Percentiles rank a stretch among this genome's conserved stretches.
Conservation (phyloP, 768 basidiomycete species). For the Vishniacozyma victoriae region DNA sequence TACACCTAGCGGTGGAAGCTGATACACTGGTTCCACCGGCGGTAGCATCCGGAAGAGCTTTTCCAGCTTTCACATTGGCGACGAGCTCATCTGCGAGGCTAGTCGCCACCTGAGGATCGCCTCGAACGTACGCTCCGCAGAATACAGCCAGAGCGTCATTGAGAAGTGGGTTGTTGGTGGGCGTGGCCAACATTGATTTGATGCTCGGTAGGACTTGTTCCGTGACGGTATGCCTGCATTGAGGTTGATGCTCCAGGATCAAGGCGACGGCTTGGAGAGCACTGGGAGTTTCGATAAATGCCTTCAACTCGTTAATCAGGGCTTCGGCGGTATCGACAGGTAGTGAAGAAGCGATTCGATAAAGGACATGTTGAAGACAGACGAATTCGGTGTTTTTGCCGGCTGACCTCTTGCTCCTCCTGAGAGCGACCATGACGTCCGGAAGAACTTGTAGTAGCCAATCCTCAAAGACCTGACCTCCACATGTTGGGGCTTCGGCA, state of each 20-base stretch:
- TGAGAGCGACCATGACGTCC: slow-evolving; percentile 65
- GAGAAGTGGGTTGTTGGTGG: slow-evolving; percentile 66
- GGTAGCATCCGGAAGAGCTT: slow-evolving; percentile 36
- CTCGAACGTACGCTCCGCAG: slow-evolving; percentile 72
- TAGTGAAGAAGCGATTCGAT: slow-evolving; percentile 29
- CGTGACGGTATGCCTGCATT: slow-evolving; percentile 25
- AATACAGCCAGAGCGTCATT: slow-evolving; percentile 78
- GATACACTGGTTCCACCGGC: slow-evolving; percentile 37
- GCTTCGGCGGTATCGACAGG: slow-evolving; percentile 59
- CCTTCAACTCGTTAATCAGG: slow-evolving; percentile 67
- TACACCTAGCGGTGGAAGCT: slow-evolving; percentile 72
- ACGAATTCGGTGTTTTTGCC: slow-evolving; percentile 76
- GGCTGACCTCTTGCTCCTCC: slow-evolving; percentile 70
- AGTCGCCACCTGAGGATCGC: slow-evolving; percentile 74
- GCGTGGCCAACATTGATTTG: slow-evolving; percentile 64
- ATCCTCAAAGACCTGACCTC: slow-evolving; percentile 37
- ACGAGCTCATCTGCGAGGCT: slow-evolving; percentile 74
- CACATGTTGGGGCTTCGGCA: slow-evolving; percentile 51
- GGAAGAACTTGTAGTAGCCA: slow-evolving; percentile 79
- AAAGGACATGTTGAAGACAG: slow-evolving; percentile 56
- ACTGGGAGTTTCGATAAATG: slow-evolving; percentile 64
- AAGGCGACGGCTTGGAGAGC: slow-evolving; percentile 48
- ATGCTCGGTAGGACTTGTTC: slow-evolving; percentile 39
- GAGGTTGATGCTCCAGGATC: slow-evolving; percentile 53
- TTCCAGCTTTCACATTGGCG: slow-evolving; percentile 60